Evolutionary conservation across 1,284 basidiomycete genomes (phyloP).

Genomic region (Inonotus obliquus): DNA sequence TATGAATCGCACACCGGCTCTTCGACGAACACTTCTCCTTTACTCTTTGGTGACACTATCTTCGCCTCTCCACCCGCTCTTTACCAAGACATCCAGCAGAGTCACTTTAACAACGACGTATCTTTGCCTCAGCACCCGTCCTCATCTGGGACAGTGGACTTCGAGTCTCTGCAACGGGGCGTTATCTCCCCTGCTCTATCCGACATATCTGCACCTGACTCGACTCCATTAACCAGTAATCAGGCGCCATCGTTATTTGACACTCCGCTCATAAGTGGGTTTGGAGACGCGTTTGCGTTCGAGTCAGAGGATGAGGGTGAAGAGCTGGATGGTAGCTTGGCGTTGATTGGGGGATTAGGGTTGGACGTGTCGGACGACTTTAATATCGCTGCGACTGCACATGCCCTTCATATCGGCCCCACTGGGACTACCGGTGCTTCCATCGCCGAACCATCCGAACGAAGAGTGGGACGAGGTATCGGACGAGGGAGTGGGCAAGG

Average conservation of each 20-base stretch:
- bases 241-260: not conserved
- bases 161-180: constrained; percentile 6
- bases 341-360: constrained; percentile 14
- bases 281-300: constrained; percentile 2
- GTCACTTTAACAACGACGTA: not conserved
- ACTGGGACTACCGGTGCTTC: not conserved
- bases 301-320: constrained; percentile 2
- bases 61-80: not conserved
- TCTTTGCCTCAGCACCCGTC: not conserved
- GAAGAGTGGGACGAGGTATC: not conserved
- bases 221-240: not conserved
- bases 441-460: not conserved
- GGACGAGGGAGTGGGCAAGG: not conserved
- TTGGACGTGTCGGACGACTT: constrained; percentile 2
- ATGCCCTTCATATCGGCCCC: not conserved
- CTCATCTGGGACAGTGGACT: constrained; percentile 8
- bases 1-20: not conserved
- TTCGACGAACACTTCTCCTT: not conserved
- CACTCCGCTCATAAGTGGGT: constrained; percentile 1
- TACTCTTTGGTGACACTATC: not conserved
- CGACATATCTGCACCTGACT: constrained; percentile 1
- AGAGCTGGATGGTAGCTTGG: not conserved
- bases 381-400: not conserved
- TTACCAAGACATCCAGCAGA: not conserved
- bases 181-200: constrained; percentile 16